Evolutionary conservation across 1,284 basidiomycete genomes (phyloP), one percentile per base, ranked within the genome.

Genomic region (Fomitopsis palustris): DNA sequence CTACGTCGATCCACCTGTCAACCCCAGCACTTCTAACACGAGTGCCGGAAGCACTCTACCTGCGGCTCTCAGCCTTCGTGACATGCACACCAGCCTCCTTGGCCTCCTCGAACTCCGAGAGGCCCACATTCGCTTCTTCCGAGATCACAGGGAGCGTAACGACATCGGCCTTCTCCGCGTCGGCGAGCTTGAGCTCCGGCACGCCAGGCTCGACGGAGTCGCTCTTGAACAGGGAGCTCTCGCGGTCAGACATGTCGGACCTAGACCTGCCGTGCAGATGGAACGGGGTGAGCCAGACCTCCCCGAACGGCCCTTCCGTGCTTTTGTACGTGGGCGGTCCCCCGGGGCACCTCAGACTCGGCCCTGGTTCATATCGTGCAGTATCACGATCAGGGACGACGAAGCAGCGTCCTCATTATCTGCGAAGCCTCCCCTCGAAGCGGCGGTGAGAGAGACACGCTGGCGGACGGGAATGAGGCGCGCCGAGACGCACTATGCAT

Each of bases 101-200:
- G 1, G 64, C 64, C 29, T 59, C 37, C 47, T 61, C 64, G 27
- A 65, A 65, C 55, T 65, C 57, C 35, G 57, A 58, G 29, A 65
- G 41, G 5, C 64, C 64, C 23, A 62, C 60, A 27, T 65, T 64
- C 10, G 38, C 62, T 29, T 61, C 55, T 37, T 62, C 64, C 41
- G 58, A 53, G 54, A 47, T 39, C 7, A 17, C 25, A n/a, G 51
- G 23, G 16, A 51, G 41, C 9, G 54, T 57, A 16, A 56, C 37
- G n/a, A 19, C 39, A 19, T 4, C 49, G 6, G 42, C 58, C 49
- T 60, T 61, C 49, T 61, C 59, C 35, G 27, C 29, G 19, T 43
- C 43, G n/a, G n/a, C 23, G 41, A 12, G 19, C 53, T 42, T 42
- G 4, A 54, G 38, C 23, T 47, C 45, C 4, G 45, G 16, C 25